phyloP scores from a whole-genome alignment of 495 filamentous ascomycete species.

The Chaetomium cochliodes region DNA sequence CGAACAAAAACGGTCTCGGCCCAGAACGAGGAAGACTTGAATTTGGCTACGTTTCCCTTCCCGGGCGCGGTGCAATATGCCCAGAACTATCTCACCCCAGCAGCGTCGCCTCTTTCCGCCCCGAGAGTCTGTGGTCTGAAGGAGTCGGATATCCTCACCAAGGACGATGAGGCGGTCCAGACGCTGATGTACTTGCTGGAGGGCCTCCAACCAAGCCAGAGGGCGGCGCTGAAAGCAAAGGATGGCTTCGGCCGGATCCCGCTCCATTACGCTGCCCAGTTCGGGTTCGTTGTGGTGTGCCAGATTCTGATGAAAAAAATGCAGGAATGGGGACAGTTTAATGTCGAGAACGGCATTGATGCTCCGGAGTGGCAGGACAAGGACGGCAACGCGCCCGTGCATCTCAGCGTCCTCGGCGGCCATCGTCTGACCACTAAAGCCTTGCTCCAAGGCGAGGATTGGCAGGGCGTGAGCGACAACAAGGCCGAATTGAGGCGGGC shows the following conservation, averaged over 20 bases:
- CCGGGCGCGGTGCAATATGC: conserved; percentile 64
- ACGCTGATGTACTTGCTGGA: conserved; percentile 74
- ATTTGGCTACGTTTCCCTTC: conserved; percentile 47
- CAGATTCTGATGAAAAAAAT: conserved; percentile 84
- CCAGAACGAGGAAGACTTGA: conserved; percentile 43
- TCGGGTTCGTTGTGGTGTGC: conserved; percentile 84
- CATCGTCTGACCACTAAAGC: conserved; percentile 81
- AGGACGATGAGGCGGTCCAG: conserved; percentile 70
- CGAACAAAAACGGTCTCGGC: conserved; percentile 65
- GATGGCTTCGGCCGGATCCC: conserved; percentile 84
- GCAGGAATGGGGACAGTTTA: conserved; percentile 84
- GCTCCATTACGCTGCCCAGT: conserved; percentile 93
- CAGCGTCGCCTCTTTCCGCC: conserved; percentile 60
- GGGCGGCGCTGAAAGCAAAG: conserved; percentile 61
- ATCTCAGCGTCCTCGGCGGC: conserved; percentile 88
- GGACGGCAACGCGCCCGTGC: conserved; percentile 87
- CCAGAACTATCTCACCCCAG: conserved; percentile 60
- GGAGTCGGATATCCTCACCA: conserved; percentile 58
- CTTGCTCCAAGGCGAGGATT: conserved; percentile 76
- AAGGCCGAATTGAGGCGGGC: conserved; percentile 62
- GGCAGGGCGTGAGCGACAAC: conserved; percentile 57
- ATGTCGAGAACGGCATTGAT: conserved; percentile 81
- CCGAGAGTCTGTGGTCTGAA: conserved; percentile 42
- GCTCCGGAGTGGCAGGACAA: conserved; percentile 83
- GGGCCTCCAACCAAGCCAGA: conserved; percentile 65